These are phyloP conservation scores for Kewa caespitosa DNA, from an alignment of 179 eudicot genomes.

Conservation along the genomic window DNA sequence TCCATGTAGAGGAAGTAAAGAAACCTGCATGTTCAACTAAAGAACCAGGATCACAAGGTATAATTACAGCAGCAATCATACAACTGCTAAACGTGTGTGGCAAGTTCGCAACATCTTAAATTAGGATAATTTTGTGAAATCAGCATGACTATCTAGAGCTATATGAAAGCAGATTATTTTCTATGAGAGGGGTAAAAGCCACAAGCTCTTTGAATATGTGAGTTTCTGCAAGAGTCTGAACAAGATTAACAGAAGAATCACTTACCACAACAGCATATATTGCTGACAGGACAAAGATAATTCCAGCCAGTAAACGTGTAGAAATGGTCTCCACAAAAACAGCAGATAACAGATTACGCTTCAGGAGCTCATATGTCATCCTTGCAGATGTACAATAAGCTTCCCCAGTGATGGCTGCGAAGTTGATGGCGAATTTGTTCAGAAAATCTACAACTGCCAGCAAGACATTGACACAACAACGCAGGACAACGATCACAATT, in stretches of 20 bases:
- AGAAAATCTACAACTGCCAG: constrained; percentile 70
- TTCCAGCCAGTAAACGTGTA: constrained; percentile 74
- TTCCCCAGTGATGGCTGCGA: constrained; percentile 97
- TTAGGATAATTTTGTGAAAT: too few species aligned
- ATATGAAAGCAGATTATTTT: background rate
- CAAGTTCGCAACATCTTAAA: too few species aligned
- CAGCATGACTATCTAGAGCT: background rate
- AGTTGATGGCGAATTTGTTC: constrained; percentile 90
- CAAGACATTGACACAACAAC: constrained; percentile 68
- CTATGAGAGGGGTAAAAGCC: too few species aligned
- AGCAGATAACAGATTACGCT: constrained; percentile 88
- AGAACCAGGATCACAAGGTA: too few species aligned
- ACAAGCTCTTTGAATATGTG: background rate
- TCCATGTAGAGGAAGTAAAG: too few species aligned
- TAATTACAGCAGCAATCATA: too few species aligned
- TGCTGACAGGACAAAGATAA: constrained; percentile 75
- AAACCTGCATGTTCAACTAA: too few species aligned
- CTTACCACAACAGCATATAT: constrained; percentile 85
- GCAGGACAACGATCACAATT: constrained; percentile 58
- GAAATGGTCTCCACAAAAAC: constrained; percentile 94
- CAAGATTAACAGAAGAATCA: constrained; percentile 4
- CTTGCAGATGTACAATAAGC: constrained; percentile 89
- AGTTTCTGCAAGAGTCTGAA: background rate
- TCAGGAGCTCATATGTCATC: constrained; percentile 91
- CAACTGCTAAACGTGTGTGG: too few species aligned